Conservation (phyloP, 768 basidiomycete genomes). For the Porpolomopsis calyptriformis region DNA sequence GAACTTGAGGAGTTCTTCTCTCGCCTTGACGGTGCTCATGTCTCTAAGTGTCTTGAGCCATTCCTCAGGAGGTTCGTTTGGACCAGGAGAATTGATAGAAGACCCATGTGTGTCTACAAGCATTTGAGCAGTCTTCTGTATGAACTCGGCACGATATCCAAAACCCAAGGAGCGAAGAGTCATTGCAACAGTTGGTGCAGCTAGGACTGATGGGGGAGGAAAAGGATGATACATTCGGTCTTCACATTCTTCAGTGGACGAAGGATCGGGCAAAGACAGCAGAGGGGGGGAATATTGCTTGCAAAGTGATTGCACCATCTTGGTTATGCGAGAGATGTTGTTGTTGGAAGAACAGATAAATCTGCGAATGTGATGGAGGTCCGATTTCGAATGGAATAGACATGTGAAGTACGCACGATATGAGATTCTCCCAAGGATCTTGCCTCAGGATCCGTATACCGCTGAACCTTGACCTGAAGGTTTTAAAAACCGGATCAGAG, state of each 20-base stretch:
- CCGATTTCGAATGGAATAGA: not conserved
- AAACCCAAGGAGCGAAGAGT: conserved; percentile 79
- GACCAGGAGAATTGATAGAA: conserved; percentile 11
- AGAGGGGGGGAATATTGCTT: conserved; percentile 63
- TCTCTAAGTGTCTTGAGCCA: conserved; percentile 51
- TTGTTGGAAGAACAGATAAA: conserved; percentile 99
- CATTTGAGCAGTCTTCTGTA: conserved; percentile 74
- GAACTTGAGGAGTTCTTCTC: conserved; percentile 68
- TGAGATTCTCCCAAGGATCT: conserved; percentile 91
- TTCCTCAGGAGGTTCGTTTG: conserved; percentile 40
- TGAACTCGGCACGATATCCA: conserved; percentile 89
- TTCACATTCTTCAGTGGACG: conserved; percentile 12
- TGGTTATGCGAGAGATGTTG: conserved; percentile 88
- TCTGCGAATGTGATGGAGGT: conserved; percentile 27
- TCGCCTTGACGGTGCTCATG: conserved; percentile 43
- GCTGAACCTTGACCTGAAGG: conserved; percentile 48
- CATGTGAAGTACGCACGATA: conserved; percentile 56
- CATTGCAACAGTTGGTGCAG: conserved; percentile 43
- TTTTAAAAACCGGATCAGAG: conserved; percentile 66
- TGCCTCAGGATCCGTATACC: conserved; percentile 86
- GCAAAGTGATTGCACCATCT: conserved; percentile 83
- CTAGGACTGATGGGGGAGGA: conserved; percentile 64
- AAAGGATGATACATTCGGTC: conserved; percentile 62
- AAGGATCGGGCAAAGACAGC: conserved; percentile 34
- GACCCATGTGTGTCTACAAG: conserved; percentile 46